A percentile compares a stretch with the other conserved stretches of the same genome.
These are phyloP conservation scores for Erodium trifolium DNA, from an alignment of 441 rosid species.

Conservation along the genomic window DNA sequence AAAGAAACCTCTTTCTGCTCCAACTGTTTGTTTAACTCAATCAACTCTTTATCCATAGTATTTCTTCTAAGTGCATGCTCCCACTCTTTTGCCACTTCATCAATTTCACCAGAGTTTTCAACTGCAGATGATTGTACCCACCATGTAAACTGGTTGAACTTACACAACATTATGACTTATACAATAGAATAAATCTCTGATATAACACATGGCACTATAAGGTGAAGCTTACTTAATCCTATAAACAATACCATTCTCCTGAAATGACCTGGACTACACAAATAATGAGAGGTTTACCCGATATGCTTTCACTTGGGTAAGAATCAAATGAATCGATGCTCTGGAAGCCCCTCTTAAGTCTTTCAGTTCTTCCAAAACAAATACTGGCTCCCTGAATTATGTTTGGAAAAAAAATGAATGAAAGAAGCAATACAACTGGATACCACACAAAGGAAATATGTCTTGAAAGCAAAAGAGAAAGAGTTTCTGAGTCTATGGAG, in stretches of 20 bases:
- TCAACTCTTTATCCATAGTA: slow-evolving; percentile 55
- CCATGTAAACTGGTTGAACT: neutral
- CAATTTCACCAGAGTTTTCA: slow-evolving; percentile 42
- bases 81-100: slow-evolving; percentile 57
- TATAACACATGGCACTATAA: neutral
- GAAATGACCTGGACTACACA: slow-evolving; percentile 1
- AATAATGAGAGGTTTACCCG: slow-evolving; percentile 30
- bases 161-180: neutral
- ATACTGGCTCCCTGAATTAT: slow-evolving; percentile 34
- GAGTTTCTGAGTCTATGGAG: slow-evolving; percentile 9
- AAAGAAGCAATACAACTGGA: slow-evolving; percentile 3
- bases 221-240: slow-evolving; percentile 11
- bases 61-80: slow-evolving; percentile 49
- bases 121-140: slow-evolving; percentile 22
- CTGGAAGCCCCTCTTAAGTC: slow-evolving; percentile 57
- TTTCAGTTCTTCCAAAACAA: slow-evolving; percentile 35
- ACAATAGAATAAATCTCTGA: neutral
- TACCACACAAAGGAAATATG: slow-evolving; percentile 2
- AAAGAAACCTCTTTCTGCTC: slow-evolving; percentile 61
- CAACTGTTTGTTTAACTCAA: slow-evolving; percentile 48
- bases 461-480: neutral
- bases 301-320: slow-evolving; percentile 44
- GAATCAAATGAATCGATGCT: slow-evolving; percentile 48
- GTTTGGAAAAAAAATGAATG: neutral
- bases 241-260: neutral